Percentiles rank a stretch among this genome's conserved stretches.
phyloP scores from a whole-genome alignment of 1,284 basidiomycete genomes.

The Singerocomus inundabilis region DNA sequence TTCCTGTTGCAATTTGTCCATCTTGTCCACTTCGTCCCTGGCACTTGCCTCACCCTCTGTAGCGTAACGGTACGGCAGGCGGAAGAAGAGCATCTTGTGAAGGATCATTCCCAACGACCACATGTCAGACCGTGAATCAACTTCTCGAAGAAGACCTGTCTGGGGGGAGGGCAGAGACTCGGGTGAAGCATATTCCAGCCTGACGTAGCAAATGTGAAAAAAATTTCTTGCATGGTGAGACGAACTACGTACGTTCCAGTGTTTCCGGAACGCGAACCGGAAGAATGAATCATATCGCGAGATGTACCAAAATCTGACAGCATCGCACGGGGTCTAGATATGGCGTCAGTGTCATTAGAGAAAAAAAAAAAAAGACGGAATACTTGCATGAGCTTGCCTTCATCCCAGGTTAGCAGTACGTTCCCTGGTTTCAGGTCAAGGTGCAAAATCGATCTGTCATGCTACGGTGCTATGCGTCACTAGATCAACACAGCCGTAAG shows the following conservation, averaged over 20 bases:
- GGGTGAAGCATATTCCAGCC: conserved; percentile 80
- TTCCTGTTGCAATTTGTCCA: conserved; percentile 68
- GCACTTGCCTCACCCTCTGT: conserved; percentile 49
- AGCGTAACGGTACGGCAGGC: conserved; percentile 73
- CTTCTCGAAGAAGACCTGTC: conserved; percentile 65
- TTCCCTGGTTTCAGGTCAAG: conserved; percentile 94
- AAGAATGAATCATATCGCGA: conserved; percentile 77
- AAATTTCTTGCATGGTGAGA: neutral
- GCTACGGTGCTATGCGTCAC: conserved; percentile 44
- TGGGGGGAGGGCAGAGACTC: conserved; percentile 76
- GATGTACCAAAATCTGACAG: conserved; percentile 95
- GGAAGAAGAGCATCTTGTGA: conserved; percentile 88
- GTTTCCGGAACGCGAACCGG: conserved; percentile 76
- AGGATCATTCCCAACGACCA: conserved; percentile 91
- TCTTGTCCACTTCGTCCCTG: conserved; percentile 53
- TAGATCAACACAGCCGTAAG: neutral
- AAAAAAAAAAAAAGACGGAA: neutral
- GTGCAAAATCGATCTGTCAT: conserved; percentile 83
- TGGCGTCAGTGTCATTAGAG: conserved; percentile 4
- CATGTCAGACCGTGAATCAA: conserved; percentile 89
- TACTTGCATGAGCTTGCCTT: conserved; percentile 74
- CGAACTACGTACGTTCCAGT: conserved; percentile 81
- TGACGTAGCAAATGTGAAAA: conserved; percentile 29
- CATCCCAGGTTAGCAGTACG: conserved; percentile 89
- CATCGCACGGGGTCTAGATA: conserved; percentile 74